phyloP scores from a whole-genome alignment of 306 rosid genomes.

The Dicorynia guianensis region DNA sequence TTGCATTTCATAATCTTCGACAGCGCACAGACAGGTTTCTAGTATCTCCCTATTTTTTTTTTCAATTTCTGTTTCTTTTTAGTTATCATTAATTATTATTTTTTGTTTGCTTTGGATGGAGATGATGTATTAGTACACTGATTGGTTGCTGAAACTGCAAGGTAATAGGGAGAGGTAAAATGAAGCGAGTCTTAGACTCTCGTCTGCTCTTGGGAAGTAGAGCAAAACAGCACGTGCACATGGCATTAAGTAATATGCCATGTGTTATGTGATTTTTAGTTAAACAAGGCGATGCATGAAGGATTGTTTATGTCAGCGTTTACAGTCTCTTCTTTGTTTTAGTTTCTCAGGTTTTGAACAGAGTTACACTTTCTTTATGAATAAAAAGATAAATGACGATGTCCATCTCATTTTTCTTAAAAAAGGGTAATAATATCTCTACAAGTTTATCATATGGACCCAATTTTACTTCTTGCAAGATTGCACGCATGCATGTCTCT shows the following conservation, averaged over 20 bases:
- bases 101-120: neutral
- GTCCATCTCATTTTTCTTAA: neutral
- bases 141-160: neutral
- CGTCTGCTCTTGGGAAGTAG: neutral
- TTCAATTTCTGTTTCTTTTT: neutral
- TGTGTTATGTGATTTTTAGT: neutral
- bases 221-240: constrained; percentile 1
- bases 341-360: constrained; percentile 1
- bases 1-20: constrained; percentile 46
- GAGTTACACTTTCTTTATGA: neutral
- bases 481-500: neutral
- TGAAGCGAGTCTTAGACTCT: too few species aligned
- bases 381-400: neutral
- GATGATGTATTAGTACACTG: neutral
- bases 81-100: neutral
- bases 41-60: neutral
- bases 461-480: neutral
- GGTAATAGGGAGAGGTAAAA: neutral
- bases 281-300: constrained; percentile 12
- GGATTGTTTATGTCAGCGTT: neutral
- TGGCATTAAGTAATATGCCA: neutral
- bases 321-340: neutral
- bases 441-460: too few species aligned
- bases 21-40: constrained; percentile 44
- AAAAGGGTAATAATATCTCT: neutral